phyloP scores from a whole-genome alignment of 1,284 basidiomycete genomes.

The Cryptococcus sp. region DNA sequence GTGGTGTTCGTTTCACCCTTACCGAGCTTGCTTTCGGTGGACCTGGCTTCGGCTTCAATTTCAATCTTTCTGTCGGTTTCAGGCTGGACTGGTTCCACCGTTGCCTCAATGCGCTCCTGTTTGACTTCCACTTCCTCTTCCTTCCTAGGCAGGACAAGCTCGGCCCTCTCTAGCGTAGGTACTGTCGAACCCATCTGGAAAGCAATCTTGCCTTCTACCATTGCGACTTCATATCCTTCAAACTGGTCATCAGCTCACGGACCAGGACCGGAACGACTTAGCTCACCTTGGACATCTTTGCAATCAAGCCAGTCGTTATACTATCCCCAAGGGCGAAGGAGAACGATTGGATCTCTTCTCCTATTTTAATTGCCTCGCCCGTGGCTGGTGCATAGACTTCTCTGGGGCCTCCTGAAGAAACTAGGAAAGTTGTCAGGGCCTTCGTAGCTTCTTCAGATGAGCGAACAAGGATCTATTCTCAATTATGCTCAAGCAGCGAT shows the following conservation, averaged over 20 bases:
- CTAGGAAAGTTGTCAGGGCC: constrained; percentile 71
- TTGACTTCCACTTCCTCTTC: constrained; percentile 4
- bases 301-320: constrained; percentile 61
- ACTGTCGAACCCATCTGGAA: constrained; percentile 71
- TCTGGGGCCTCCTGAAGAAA: constrained; percentile 75
- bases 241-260: constrained; percentile 56
- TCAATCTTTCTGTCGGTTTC: constrained; percentile 2
- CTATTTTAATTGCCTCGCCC: constrained; percentile 77
- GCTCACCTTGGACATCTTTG: constrained; percentile 76
- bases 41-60: constrained; percentile 27
- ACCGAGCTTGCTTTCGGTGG: constrained; percentile 25
- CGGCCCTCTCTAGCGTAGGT: constrained; percentile 55
- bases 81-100: constrained; percentile 10
- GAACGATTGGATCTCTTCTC: constrained; percentile 92
- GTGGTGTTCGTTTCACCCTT: neutral
- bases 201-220: constrained; percentile 77
- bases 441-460: constrained; percentile 64
- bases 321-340: constrained; percentile 90
- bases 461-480: constrained; percentile 74
- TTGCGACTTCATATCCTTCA: constrained; percentile 94
- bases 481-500: neutral
- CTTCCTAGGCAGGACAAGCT: constrained; percentile 43
- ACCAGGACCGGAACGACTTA: neutral
- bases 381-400: constrained; percentile 77
- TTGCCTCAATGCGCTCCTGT: constrained; percentile 3